Base-by-base conservation (phyloP, 78 protist species). In the Polysphondylium violaceum region DNA sequence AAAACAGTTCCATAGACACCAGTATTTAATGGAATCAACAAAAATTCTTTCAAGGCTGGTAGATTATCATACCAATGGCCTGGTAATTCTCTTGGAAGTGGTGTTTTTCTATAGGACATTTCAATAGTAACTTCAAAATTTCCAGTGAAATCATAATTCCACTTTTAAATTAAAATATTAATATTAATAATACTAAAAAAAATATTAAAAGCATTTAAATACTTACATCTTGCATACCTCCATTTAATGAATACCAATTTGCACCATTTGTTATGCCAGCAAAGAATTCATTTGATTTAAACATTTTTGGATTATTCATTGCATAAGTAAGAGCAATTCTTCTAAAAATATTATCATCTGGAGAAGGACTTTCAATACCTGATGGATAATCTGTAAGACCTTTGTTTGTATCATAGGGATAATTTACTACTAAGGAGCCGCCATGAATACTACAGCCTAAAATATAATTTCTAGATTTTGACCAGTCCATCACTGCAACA, bases 201-300 rank as follows among this genome's bases (percentile, higher is more conserved):
- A 6, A 43, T 74, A 74, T 51, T 74, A 35, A 68, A 25, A 7
- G 7, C 3, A 43, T 38, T 43, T 9, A 35, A 51, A 16, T 27
- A 33, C 69, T 29, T 72, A 31, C 83, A 72, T 94, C 97, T 79
- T 95, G 95, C 97, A 95, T 92, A 21, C 95, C 89, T 43, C 95
- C 95, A 50, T 51, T 17, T 6, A 95, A 59, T 3, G 73, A 36
- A 87, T 95, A 95, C 97, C 96, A 93, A 12, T 11, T 56, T 1
- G 97, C 97, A 9, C 97, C 97, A 74, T 95, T 95, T 25, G 88
- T 83, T 38, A 92, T 88, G 0, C 97, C 97, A 23, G 73, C 47
- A 12, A 40, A 27, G 23, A 92, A 95, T 4, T 68, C 77, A 19
- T 17, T 8, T 9, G 71, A 44, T 29, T 58, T 36, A 64, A 29